Evolutionary conservation across 1,284 basidiomycete species (phyloP), one percentile per base, ranked within the genome.

Genomic region (Tetrapyrgos nigripes): DNA sequence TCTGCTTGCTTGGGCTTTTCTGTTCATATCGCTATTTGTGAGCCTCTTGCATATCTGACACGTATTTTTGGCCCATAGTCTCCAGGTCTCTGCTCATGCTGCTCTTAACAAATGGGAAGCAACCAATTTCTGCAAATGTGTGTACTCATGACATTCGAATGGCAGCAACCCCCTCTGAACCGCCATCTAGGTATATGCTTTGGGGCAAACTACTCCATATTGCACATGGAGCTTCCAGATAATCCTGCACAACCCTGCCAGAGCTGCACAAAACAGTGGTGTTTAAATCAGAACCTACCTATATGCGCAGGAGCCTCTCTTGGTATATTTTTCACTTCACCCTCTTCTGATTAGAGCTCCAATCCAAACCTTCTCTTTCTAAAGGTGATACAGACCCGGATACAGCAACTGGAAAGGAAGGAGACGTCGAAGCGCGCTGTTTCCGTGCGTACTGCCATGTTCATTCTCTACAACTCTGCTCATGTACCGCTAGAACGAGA

Each of bases 191-290:
- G 95, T 76, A 93, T 95, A 72, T 98, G 95, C 76, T 97, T 97
- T 71, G 82, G 84, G 49, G 80, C 88, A 19, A 96, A 96, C 71
- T 95, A 93, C 69, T 88, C 92, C 21, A 97, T 96, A 69, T 79
- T 97, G 58, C 91, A 87, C 45, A 81, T 97, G 62, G 87, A 89
- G 66, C 83, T 86, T 31, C 92, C 94, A 8, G 88, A 93, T 67
- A 90, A 92, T 66, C 92, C 93, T 2, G 84, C 85, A 27, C 93
- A 96, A 72, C 95, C 95, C 6, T 98, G 96, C 74, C 79, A 95
- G 23, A 91, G 91, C 5, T 98, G 96, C 73, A 97, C 94, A 10
- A 93, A 94, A 67, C 92, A 96, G 71, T 98, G 95, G 89, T 98
- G 96, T 76, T 79, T 96, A 53, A 94, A 97, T 69, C 96, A 94